Evolutionary conservation across 2,329 filamentous ascomycete species (phyloP), one percentile per base, ranked within the genome.

Genomic region (Onygena corvina): DNA sequence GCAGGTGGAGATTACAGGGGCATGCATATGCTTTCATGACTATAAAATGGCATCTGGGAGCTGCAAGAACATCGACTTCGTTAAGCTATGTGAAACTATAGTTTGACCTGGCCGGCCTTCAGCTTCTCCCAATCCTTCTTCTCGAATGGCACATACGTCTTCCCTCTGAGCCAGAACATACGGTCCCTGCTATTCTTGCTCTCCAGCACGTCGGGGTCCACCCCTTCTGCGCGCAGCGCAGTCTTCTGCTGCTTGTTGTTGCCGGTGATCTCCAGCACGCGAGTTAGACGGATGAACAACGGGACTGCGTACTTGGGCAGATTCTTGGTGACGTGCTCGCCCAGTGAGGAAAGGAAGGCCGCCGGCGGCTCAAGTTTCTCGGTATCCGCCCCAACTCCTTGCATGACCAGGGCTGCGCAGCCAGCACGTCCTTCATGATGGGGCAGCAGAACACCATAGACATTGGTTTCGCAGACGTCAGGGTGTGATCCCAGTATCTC

Each of bases 191-290:
- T 69, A 58, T 76, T 76, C 33, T 47, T 52, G 30, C 58, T 47
- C 4, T 57, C 57, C 9, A 69, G 59, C 7, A 58, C 56, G 3
- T 60, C 65, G 0, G 83, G 84, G 58, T 86, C 77, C 0, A 90
- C 84, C 0, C 88, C 87, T 54, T 89, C 76, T 1, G 73, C 71
- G n/a, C 86, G 73, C 54, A 94, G 63, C 0, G 71, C 66, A 54
- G 83, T 78, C 66, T 94, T 94, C 67, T 89, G 83, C 69, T 93
- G 85, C 72, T 94, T 94, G 60, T 87, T 84, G 44, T 87, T 94
- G 0, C 87, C 86, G 3, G 88, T 94, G 1, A 79, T 74, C 59
- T 83, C 78, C 56, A 79, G 74, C 21, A 76, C 73, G 21, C 68
- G 71, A 5, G 81, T 75, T 4, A 88, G 66, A 9, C 88, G 74